phyloP scores from a whole-genome alignment of 2,329 filamentous ascomycete genomes.

The Penicillium sp. region DNA sequence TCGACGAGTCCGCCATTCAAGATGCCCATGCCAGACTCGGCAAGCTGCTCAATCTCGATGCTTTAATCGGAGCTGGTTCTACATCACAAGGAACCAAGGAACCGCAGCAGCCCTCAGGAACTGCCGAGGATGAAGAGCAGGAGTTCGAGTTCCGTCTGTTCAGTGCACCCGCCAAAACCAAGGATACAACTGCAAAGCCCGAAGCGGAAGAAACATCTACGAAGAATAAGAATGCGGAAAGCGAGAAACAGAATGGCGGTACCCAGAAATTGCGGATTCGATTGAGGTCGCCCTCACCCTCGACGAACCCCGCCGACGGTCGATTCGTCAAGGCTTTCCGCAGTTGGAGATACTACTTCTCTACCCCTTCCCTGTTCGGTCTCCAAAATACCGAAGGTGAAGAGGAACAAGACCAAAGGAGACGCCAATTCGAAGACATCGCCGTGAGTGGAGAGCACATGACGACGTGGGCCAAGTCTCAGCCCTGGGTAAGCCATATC shows the following conservation, averaged over 20 bases:
- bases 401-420: slow-evolving; percentile 14
- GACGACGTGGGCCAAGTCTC: slow-evolving; percentile 25
- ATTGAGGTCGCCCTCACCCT: slow-evolving; percentile 39
- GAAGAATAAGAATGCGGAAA: background rate
- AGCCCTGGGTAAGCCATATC: slow-evolving; percentile 33
- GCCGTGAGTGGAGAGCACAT: slow-evolving; percentile 36
- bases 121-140: slow-evolving; percentile 32
- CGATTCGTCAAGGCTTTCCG: slow-evolving; percentile 40
- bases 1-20: slow-evolving; percentile 24
- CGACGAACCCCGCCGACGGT: slow-evolving; percentile 29
- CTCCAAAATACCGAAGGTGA: slow-evolving; percentile 11
- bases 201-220: background rate
- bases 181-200: slow-evolving; percentile 2
- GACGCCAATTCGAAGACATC: slow-evolving; percentile 33
- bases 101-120: background rate
- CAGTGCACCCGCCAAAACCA: slow-evolving; percentile 27
- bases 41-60: slow-evolving; percentile 34
- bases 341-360: slow-evolving; percentile 43
- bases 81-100: slow-evolving; percentile 5
- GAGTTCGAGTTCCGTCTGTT: slow-evolving; percentile 45
- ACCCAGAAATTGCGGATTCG: slow-evolving; percentile 40
- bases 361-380: slow-evolving; percentile 30
- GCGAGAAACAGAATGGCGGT: slow-evolving; percentile 1
- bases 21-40: slow-evolving; percentile 32
- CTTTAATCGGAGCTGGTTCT: slow-evolving; percentile 10